Evolutionary conservation across 1,284 basidiomycete species (phyloP).

Genomic region (Irpex rosettiformis): DNA sequence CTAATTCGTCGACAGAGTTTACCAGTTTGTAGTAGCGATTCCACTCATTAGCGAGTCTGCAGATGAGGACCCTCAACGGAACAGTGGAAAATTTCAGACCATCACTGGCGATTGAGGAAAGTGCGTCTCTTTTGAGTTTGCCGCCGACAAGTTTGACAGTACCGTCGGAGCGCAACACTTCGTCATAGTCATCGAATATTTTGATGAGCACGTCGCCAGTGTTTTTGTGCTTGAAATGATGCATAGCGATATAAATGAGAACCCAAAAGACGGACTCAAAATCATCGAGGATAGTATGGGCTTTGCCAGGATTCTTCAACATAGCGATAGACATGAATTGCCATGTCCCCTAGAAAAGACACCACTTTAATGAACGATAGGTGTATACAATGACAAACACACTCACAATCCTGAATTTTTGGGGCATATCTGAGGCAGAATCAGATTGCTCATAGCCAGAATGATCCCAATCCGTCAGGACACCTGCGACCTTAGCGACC

Average conservation of each 20-base stretch:
- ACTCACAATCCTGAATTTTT: neutral
- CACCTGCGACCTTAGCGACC: no score
- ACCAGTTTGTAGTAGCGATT: neutral
- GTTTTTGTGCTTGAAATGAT: neutral
- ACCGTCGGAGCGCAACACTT: neutral
- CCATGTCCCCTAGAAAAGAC: constrained; percentile 3
- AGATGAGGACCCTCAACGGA: neutral
- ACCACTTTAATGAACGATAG: no score
- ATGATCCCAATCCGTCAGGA: constrained; percentile 7
- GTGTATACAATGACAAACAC: neutral
- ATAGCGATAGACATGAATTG: constrained; percentile 4
- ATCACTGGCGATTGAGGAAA: neutral
- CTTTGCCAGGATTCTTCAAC: neutral
- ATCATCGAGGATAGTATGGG: constrained; percentile 1
- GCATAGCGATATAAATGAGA: neutral
- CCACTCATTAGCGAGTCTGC: neutral
- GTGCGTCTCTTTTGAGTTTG: neutral
- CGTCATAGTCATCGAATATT: neutral
- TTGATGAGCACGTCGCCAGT: neutral
- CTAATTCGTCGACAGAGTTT: no score
- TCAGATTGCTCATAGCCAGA: neutral
- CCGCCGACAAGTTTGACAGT: neutral
- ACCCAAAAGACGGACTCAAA: constrained; percentile 4
- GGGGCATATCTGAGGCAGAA: neutral
- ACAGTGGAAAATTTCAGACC: neutral